Percentiles rank a stretch among this genome's conserved stretches.
These are phyloP conservation scores for Backusella mclennaniae DNA, from an alignment of 192 early-diverging fungal species.

Conservation along the genomic window DNA sequence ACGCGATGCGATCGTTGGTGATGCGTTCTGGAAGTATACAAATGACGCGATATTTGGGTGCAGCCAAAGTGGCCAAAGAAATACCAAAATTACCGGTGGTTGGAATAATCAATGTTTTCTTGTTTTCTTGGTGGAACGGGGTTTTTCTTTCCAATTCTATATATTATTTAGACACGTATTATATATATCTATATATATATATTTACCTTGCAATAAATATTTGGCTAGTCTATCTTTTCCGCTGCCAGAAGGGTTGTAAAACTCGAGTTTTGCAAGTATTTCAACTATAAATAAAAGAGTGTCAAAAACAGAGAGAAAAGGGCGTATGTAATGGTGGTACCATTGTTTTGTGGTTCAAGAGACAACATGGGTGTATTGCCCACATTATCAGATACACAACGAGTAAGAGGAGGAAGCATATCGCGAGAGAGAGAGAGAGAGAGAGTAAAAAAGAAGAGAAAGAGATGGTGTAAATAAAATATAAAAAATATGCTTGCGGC, in stretches of 20 bases:
- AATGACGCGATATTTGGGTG: constrained; percentile 46
- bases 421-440: background rate
- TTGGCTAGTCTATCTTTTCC: constrained; percentile 77
- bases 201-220: constrained; percentile 37
- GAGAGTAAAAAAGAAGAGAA: background rate
- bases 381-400: constrained; percentile 24
- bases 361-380: constrained; percentile 35
- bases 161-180: background rate
- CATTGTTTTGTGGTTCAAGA: constrained; percentile 8
- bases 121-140: constrained; percentile 9
- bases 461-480: background rate
- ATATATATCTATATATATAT: background rate
- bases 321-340: background rate
- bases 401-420: constrained; percentile 22
- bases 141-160: background rate
- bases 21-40: constrained; percentile 72
- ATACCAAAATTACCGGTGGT: constrained; percentile 72
- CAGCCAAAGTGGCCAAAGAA: constrained; percentile 58
- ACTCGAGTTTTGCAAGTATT: constrained; percentile 74
- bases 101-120: constrained; percentile 62
- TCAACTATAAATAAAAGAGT: constrained; percentile 40
- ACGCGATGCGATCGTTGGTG: constrained; percentile 60
- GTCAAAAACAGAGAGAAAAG: background rate
- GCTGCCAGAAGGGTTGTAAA: constrained; percentile 64
- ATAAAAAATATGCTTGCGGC: background rate